Base-by-base conservation (phyloP, 1,284 basidiomycete genomes). In the Ustilago sp. region DNA sequence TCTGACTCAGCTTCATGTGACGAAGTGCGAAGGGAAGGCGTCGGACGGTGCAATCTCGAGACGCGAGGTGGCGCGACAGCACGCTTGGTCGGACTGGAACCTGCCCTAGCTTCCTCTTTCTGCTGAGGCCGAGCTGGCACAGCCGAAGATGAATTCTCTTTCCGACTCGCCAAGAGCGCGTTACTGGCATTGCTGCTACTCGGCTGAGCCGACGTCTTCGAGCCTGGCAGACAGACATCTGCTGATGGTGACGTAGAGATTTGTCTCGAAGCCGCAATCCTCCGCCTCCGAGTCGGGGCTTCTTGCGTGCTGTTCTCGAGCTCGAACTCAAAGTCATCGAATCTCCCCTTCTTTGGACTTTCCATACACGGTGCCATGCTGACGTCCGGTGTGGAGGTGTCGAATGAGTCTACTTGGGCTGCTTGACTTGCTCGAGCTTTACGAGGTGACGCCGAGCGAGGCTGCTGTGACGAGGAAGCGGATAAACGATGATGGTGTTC, bases 241-340 rank as follows among this genome's bases (percentile, higher is more conserved):
- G 61, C 59, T 12, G 53, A 68, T 9, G 65, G 61, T 19, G 64
- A 72, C 5, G 64, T 67, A 9, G 70, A 61, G 4, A 31, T 1
- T 11, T 61, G 57, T 19, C 56, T 59, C 2, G 61, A 35, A 8
- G 43, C 34, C 15, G 45, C 61, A 17, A 65, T 61, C 34, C 65
- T 63, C 36, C 59, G 62, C 11, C 74, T 53, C 51, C 74, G 61
- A 11, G 62, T 57, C 1, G 74, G 74, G 2, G 68, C 50, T 28
- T 76, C 68, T 9, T 59, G 23, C 11, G 51, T 58, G 53, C 60
- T 68, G 59, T 65, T 60, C 32, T 77, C 74, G 32, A 77, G 54
- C 47, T 77, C 74, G 39, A 77, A 77, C 48, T 73, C 74, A 59
- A 77, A 77, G 59, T 77, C 74, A 32, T 68, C 74, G 34, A 77